Evolutionary conservation across 2,329 filamentous ascomycete genomes (phyloP).

Genomic region (Pseudocercospora musae): DNA sequence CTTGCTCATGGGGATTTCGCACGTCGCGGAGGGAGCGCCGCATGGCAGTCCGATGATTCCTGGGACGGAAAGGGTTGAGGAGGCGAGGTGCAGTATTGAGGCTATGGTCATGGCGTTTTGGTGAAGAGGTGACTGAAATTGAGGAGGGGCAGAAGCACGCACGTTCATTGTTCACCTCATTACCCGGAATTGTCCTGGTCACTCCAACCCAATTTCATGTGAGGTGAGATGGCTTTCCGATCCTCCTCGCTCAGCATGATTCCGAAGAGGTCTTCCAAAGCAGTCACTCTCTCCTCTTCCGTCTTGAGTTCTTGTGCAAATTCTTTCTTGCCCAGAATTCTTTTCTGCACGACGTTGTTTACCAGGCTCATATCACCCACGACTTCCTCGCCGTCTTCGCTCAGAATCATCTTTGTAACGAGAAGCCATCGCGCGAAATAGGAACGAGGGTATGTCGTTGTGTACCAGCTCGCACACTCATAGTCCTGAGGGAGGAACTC

Average conservation of each 20-base stretch:
- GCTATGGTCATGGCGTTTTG: conserved; percentile 7
- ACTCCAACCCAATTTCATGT: background rate
- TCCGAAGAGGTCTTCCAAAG: conserved; percentile 43
- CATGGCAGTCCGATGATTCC: conserved; percentile 5
- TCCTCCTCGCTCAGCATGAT: conserved; percentile 31
- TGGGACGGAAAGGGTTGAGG: conserved; percentile 3
- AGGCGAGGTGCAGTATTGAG: conserved; percentile 7
- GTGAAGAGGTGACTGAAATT: background rate
- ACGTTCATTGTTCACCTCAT: background rate
- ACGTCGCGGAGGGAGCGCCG: background rate
- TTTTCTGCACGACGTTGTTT: conserved; percentile 45
- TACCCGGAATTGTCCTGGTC: background rate
- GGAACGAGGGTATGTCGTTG: conserved; percentile 48
- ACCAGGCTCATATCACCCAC: conserved; percentile 40
- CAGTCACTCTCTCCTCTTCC: conserved; percentile 43
- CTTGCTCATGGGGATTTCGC: background rate
- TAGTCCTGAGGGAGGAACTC: conserved; percentile 63
- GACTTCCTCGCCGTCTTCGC: conserved; percentile 35
- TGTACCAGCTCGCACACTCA: conserved; percentile 56
- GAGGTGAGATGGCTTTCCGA: background rate
- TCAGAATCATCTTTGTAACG: conserved; percentile 53
- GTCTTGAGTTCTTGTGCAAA: conserved; percentile 40
- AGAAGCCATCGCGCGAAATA: conserved; percentile 56
- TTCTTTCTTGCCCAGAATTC: conserved; percentile 42
- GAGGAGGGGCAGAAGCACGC: background rate